Base-by-base conservation (phyloP, 78 protist genomes). In the Cyanophora paradoxa region DNA sequence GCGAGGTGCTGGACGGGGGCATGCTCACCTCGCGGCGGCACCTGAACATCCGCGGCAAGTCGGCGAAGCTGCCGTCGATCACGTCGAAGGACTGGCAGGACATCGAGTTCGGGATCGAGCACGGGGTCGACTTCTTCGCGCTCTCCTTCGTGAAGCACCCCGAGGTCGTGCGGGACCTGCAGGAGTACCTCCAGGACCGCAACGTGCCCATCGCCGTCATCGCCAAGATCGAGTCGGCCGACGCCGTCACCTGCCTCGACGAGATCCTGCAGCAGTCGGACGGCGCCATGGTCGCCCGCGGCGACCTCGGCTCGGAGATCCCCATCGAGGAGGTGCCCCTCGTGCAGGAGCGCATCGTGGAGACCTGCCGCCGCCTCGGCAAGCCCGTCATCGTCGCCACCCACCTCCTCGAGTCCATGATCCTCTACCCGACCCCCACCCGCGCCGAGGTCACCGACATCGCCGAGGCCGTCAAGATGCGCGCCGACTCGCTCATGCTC, bases 311-410 rank as follows among this genome's bases (percentile, higher is more conserved):
- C 50, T 57, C 82, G 26, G 93, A 89, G 58, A 48, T 89, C 2
- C 81, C 86, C 30, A 40, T 82, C 75, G 91, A 66, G 28, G 1
- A 6, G 7, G 44, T 93, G 34, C 74, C 84, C 34, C 58, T 69
- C 44, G 86, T 88, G 16, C 97, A 93, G 83, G 91, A 93, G 84
- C 79, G 78, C 88, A 89, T 92, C n/a, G n/a, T n/a, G n/a, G n/a
- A n/a, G n/a, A n/a, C n/a, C n/a, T 8, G 26, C 58, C 70, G 66
- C 73, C 20, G 8, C 8, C 81, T 59, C 8, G 96, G 93, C 59
- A 88, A 87, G 68, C 96, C 94, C 30, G 94, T 92, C 67, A 90
- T 92, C 75, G 87, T 91, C n/a, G 97, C 97, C 57, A 93, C 97
- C 24, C 97, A 93, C 75, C 89, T 90, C 93, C 82, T 93, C 62